Percentiles rank a stretch among this genome's conserved stretches.
These are phyloP conservation scores for Ganoderma lingzhi DNA, from an alignment of 1,284 basidiomycete species.

Conservation along the genomic window DNA sequence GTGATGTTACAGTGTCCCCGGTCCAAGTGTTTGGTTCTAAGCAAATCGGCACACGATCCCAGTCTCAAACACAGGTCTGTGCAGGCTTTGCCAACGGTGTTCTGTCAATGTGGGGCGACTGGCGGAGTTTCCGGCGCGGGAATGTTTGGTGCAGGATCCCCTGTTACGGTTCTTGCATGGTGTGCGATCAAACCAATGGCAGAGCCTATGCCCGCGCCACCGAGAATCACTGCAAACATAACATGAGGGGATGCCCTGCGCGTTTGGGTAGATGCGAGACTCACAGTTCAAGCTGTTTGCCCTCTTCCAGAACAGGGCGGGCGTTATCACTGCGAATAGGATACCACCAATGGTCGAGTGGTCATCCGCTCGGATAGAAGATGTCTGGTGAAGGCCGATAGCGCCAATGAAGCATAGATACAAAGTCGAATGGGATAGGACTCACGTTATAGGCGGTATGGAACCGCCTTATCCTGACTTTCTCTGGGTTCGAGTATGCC, in stretches of 20 bases:
- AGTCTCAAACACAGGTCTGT: neutral
- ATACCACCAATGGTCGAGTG: constrained; percentile 75
- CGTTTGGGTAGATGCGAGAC: constrained; percentile 33
- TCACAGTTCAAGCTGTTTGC: constrained; percentile 63
- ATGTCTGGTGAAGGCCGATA: constrained; percentile 48
- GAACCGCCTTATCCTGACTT: constrained; percentile 49
- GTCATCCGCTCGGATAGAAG: constrained; percentile 67
- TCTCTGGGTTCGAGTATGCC: constrained; percentile 48
- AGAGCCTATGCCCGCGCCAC: constrained; percentile 74
- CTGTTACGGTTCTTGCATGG: constrained; percentile 56
- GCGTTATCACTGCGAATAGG: constrained; percentile 65
- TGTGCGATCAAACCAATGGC: constrained; percentile 65
- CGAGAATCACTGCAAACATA: constrained; percentile 61
- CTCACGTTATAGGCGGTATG: constrained; percentile 64
- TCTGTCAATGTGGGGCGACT: constrained; percentile 17
- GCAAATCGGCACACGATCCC: neutral
- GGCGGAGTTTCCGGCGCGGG: constrained; percentile 39
- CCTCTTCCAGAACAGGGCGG: constrained; percentile 74
- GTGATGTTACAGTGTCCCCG: neutral
- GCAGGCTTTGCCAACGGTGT: neutral
- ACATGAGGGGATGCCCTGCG: neutral
- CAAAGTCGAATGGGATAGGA: constrained; percentile 3
- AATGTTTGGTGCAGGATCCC: constrained; percentile 54
- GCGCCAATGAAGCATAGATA: neutral
- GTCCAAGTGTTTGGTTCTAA: neutral